These are phyloP conservation scores for Rhizoclosmatium globosum DNA, from an alignment of 192 early-diverging fungal genomes.

Conservation along the genomic window DNA sequence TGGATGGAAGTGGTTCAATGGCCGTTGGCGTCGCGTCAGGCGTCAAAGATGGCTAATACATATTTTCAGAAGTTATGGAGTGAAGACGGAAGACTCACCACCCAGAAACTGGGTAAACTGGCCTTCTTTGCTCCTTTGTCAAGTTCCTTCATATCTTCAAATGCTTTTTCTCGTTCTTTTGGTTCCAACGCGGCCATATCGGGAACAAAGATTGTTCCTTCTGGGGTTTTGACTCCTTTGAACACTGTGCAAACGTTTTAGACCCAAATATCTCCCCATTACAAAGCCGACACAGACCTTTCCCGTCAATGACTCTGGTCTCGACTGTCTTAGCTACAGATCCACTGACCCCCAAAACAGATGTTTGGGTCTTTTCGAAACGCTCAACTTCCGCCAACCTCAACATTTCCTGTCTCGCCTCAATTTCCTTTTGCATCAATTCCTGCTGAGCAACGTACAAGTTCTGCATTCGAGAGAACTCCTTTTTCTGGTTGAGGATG, in stretches of 20 bases:
- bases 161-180: constrained; percentile 26
- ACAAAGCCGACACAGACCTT: not conserved
- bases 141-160: constrained; percentile 21
- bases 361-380: constrained; percentile 74
- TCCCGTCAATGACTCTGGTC: constrained; percentile 39
- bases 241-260: constrained; percentile 30
- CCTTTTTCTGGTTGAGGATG: constrained; percentile 85
- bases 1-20: constrained; percentile 62
- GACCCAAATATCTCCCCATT: not conserved
- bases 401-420: constrained; percentile 49
- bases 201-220: constrained; percentile 38
- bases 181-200: constrained; percentile 24
- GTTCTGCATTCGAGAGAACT: constrained; percentile 67
- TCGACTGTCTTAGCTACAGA: constrained; percentile 24
- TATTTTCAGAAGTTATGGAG: not conserved
- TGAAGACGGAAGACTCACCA: constrained; percentile 53
- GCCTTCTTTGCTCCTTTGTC: constrained; percentile 41
- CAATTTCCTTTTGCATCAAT: constrained; percentile 54
- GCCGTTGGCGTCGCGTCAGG: constrained; percentile 65
- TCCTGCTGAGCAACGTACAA: constrained; percentile 53
- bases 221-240: constrained; percentile 42
- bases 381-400: constrained; percentile 63
- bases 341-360: constrained; percentile 39
- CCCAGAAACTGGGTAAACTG: constrained; percentile 73
- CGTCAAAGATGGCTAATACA: constrained; percentile 70